phyloP scores from a whole-genome alignment of 2,329 filamentous ascomycete genomes.

The Colletotrichum aenigma region DNA sequence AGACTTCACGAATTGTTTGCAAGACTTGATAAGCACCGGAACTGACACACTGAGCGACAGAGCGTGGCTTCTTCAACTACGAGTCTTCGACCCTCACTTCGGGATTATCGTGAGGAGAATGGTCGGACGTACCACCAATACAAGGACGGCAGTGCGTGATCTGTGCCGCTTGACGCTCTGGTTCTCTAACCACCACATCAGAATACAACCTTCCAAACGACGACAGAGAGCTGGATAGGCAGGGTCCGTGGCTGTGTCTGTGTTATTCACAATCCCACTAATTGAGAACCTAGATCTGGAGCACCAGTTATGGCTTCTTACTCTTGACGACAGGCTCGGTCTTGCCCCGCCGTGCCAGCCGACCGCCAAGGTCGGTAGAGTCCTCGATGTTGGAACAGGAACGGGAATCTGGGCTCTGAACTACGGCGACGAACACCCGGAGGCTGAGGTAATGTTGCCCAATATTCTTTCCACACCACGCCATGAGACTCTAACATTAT shows the following conservation, averaged over 20 bases:
- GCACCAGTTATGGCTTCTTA: constrained; percentile 37
- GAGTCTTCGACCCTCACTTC: too few species aligned
- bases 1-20: too few species aligned
- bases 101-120: too few species aligned
- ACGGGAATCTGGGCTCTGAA: constrained; percentile 29
- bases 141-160: background rate
- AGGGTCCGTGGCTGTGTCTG: too few species aligned
- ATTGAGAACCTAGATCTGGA: too few species aligned
- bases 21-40: too few species aligned
- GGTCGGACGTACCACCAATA: background rate
- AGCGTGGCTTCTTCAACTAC: too few species aligned
- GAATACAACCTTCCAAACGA: constrained; percentile 11
- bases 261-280: too few species aligned
- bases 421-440: constrained; percentile 33
- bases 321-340: constrained; percentile 31
- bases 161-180: too few species aligned
- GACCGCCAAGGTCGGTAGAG: background rate
- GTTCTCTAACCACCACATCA: too few species aligned
- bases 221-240: background rate
- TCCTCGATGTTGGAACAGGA: constrained; percentile 27
- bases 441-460: constrained; percentile 29
- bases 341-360: constrained; percentile 26
- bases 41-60: too few species aligned
- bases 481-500: background rate
- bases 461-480: too few species aligned